A percentile compares a stretch with the other conserved stretches of the same genome.
phyloP scores from a whole-genome alignment of 495 filamentous ascomycete genomes.

The Aspergillus baeticus region DNA sequence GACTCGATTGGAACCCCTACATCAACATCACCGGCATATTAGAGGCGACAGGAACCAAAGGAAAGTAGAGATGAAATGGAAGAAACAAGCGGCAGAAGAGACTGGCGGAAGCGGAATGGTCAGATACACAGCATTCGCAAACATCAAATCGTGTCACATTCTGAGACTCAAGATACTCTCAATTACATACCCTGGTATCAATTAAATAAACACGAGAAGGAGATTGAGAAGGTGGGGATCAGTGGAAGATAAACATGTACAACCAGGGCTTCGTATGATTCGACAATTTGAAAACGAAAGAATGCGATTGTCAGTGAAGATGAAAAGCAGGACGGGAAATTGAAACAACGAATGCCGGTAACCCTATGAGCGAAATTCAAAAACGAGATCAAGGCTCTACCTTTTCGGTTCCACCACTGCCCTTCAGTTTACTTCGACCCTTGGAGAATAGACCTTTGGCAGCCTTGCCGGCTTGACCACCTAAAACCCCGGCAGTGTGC shows the following conservation, averaged over 20 bases:
- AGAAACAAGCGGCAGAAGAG: neutral
- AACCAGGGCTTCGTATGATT: neutral
- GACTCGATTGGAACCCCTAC: slow-evolving; percentile 43
- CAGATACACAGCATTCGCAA: slow-evolving; percentile 3
- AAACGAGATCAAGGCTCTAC: slow-evolving; percentile 66
- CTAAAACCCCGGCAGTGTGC: slow-evolving; percentile 70
- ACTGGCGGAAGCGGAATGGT: neutral
- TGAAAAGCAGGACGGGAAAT: slow-evolving; percentile 2
- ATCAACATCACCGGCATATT: slow-evolving; percentile 37
- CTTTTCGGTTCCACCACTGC: slow-evolving; percentile 64
- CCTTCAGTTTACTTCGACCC: slow-evolving; percentile 76
- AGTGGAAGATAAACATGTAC: neutral
- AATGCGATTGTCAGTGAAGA: slow-evolving; percentile 9
- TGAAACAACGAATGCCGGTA: neutral
- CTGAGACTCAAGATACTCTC: slow-evolving; percentile 30
- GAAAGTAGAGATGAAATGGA: slow-evolving; percentile 14
- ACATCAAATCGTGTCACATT: slow-evolving; percentile 38
- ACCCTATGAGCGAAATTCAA: neutral
- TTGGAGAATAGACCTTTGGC: slow-evolving; percentile 87
- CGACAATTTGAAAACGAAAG: slow-evolving; percentile 23
- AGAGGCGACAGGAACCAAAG: slow-evolving; percentile 29
- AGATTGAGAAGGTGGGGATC: neutral
- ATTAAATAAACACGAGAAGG: slow-evolving; percentile 8
- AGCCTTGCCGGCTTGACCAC: slow-evolving; percentile 69
- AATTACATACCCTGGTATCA: slow-evolving; percentile 34